Evolutionary conservation across 805 yeast species (phyloP).

Genomic region (Saccharomyces mikatae): DNA sequence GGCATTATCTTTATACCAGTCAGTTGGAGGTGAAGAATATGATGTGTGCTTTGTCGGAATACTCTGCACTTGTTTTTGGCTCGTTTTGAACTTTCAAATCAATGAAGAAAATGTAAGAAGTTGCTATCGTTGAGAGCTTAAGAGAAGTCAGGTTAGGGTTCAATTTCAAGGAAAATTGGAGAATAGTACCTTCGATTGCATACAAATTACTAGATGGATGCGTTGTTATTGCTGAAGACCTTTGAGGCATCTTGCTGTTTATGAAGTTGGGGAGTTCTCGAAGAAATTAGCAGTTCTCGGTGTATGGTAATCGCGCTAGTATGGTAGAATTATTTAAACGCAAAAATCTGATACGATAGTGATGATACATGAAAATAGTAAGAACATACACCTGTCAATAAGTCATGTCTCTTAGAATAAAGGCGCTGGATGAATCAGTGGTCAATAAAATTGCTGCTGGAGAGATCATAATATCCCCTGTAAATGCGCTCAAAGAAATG

Average conservation of each 20-base stretch:
- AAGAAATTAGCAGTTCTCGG: neutral
- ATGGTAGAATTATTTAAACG: neutral
- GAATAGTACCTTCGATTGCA: neutral
- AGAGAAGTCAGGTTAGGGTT: neutral
- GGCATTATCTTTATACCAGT: neutral
- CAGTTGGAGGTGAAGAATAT: constrained; percentile 2
- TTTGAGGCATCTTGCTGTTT: neutral
- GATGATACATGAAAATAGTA: neutral
- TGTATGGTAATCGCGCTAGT: neutral
- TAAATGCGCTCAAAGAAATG: constrained; percentile 88
- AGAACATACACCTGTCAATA: neutral
- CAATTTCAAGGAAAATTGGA: neutral
- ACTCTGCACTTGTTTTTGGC: neutral
- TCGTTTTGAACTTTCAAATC: neutral
- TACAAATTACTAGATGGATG: neutral
- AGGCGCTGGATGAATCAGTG: constrained; percentile 57
- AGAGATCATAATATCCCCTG: constrained; percentile 87
- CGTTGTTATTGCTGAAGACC: neutral
- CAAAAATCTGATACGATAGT: neutral
- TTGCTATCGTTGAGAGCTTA: neutral
- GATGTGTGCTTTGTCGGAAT: neutral
- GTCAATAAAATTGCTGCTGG: constrained; percentile 95
- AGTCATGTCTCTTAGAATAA: constrained; percentile 14
- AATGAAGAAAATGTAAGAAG: neutral
- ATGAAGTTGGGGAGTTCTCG: neutral